Conservation (phyloP, 108 stramenopile species). For the Nitzschia sp. region DNA sequence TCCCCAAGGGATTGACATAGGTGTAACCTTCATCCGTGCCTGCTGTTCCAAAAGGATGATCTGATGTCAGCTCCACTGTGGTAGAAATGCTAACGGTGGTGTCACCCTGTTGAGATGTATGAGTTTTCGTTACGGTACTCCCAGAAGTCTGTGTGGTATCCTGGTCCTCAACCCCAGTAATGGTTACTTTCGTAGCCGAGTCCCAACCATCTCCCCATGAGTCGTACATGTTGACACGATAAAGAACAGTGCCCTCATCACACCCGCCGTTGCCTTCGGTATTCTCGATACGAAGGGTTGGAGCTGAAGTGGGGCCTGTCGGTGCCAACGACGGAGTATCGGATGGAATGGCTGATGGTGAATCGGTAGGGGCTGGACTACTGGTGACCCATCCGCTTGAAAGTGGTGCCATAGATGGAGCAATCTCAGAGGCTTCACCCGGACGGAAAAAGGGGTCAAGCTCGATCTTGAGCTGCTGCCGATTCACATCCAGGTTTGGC, state of each 20-base stretch:
- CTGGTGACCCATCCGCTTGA: background rate
- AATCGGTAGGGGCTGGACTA: conserved; percentile 5
- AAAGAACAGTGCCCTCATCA: conserved; percentile 8
- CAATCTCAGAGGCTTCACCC: background rate
- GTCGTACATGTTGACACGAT: conserved; percentile 41
- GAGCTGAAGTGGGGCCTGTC: conserved; percentile 12
- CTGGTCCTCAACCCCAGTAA: conserved; percentile 23
- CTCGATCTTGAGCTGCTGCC: conserved; percentile 29
- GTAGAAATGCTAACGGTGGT: conserved; percentile 21
- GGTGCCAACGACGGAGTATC: conserved; percentile 11
- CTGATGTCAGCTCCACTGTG: conserved; percentile 18
- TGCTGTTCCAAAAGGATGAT: conserved; percentile 17
- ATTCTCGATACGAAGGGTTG: background rate
- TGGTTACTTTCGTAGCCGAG: conserved; percentile 13
- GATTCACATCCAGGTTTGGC: conserved; percentile 19
- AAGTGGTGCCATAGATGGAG: background rate
- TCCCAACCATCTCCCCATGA: conserved; percentile 44
- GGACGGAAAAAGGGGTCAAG: conserved; percentile 24
- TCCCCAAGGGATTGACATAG: conserved; percentile 15
- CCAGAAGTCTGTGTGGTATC: conserved; percentile 16
- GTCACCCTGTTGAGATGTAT: conserved; percentile 7
- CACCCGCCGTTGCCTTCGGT: conserved; percentile 33
- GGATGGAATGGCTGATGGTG: conserved; percentile 7
- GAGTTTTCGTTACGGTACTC: conserved; percentile 14
- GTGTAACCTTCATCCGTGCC: background rate